Conservation (phyloP, 176 grass and related monocot species). For the Rhynchospora pubera region DNA sequence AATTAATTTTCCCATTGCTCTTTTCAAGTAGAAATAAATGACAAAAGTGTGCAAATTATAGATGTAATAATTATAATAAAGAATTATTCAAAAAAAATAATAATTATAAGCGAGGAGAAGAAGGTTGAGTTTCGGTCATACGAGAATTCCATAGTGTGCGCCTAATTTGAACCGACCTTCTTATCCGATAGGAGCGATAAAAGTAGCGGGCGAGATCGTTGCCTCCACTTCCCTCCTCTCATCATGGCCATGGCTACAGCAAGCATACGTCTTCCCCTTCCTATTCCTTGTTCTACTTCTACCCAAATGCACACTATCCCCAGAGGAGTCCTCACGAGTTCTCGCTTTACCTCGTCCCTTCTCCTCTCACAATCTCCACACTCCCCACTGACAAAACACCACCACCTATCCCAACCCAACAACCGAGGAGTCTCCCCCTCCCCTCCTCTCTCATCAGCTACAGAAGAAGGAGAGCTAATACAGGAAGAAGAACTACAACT, state of each 20-base stretch:
- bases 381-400: not conserved
- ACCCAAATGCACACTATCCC: not conserved
- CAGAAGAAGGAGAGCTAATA: constrained; percentile 30
- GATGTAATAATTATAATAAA: too few relatives aligned
- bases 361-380: constrained; percentile 11
- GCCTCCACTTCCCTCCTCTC: not conserved
- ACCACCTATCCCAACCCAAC: too few relatives aligned
- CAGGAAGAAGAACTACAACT: constrained; percentile 9
- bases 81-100: too few relatives aligned
- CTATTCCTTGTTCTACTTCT: not conserved
- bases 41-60: not conserved
- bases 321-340: constrained; percentile 16
- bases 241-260: not conserved
- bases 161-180: too few relatives aligned
- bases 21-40: not conserved
- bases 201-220: not conserved
- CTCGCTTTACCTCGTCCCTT: constrained; percentile 12
- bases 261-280: not conserved
- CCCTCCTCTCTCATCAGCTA: constrained; percentile 26
- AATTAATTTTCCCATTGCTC: not conserved
- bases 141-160: too few relatives aligned
- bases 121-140: too few relatives aligned
- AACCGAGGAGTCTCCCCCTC: too few relatives aligned
- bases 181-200: not conserved
- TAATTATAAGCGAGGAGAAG: too few relatives aligned